Conservation (phyloP, 176 grass and related monocot species). For the Oryza australiensis region DNA sequence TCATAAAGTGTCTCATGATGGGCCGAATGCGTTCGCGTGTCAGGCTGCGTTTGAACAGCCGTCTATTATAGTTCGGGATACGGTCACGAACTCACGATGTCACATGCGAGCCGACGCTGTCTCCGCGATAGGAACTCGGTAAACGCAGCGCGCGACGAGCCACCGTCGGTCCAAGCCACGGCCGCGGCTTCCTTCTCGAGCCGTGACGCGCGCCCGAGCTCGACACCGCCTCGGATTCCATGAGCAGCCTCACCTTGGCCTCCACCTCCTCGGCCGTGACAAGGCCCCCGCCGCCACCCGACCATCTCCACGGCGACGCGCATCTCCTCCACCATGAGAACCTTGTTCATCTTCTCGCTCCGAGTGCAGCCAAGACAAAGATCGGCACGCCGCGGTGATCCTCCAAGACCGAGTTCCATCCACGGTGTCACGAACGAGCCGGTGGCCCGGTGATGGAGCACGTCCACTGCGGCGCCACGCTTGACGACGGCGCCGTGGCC, state of each 20-base stretch:
- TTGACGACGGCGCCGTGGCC: no score
- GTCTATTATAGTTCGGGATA: no score
- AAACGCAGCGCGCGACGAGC: neutral
- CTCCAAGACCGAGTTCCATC: no score
- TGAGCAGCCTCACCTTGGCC: conserved; percentile 21
- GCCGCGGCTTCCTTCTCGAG: neutral
- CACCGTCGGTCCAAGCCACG: neutral
- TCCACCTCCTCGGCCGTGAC: conserved; percentile 19
- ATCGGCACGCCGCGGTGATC: conserved; percentile 7
- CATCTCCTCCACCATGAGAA: conserved; percentile 31
- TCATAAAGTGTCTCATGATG: no score
- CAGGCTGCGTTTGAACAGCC: no score
- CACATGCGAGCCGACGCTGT: no score
- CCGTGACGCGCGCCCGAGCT: neutral
- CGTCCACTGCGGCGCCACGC: no score
- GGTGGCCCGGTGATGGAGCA: no score
- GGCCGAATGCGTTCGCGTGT: no score
- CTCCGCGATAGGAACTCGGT: no score
- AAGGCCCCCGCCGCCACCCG: neutral
- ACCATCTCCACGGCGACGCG: conserved; percentile 25
- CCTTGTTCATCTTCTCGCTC: neutral
- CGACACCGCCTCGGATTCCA: neutral
- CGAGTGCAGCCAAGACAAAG: neutral
- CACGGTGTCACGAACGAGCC: no score
- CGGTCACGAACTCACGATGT: no score